phyloP scores from a whole-genome alignment of 73 alveolate genomes.

The Paramecium sexaurelia region DNA sequence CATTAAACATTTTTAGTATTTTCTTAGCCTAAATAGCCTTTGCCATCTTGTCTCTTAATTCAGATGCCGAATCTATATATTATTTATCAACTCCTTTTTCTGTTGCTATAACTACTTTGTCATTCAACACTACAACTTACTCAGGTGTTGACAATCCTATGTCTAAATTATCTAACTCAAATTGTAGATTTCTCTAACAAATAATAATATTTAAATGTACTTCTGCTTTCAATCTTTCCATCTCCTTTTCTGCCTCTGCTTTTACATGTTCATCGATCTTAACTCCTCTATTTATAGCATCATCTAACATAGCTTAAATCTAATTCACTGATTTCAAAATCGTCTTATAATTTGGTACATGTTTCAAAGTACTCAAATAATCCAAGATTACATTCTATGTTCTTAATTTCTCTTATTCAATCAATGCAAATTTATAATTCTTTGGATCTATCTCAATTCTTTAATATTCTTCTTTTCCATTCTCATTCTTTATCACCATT shows the following conservation, averaged over 20 bases:
- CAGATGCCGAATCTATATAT: slow-evolving; percentile 82
- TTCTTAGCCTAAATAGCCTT: slow-evolving; percentile 89
- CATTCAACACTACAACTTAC: slow-evolving; percentile 75
- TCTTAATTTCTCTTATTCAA: slow-evolving; percentile 63
- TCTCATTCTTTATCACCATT: background rate
- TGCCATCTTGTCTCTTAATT: slow-evolving; percentile 80
- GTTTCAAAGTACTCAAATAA: slow-evolving; percentile 29
- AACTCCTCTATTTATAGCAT: slow-evolving; percentile 75
- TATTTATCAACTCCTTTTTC: slow-evolving; percentile 79
- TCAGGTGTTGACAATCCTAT: slow-evolving; percentile 73
- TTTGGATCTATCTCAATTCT: slow-evolving; percentile 66
- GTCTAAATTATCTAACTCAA: slow-evolving; percentile 77
- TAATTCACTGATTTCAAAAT: slow-evolving; percentile 76
- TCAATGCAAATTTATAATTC: slow-evolving; percentile 29
- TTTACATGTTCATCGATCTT: slow-evolving; percentile 71
- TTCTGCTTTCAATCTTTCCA: slow-evolving; percentile 82
- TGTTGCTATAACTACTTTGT: slow-evolving; percentile 72
- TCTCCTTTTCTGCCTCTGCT: slow-evolving; percentile 71
- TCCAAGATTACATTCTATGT: slow-evolving; percentile 64
- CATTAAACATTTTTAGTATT: slow-evolving; percentile 83
- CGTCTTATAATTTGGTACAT: slow-evolving; percentile 78
- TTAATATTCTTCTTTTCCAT: background rate
- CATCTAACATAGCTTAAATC: slow-evolving; percentile 73
- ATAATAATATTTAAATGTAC: background rate
- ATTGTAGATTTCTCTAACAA: slow-evolving; percentile 72